phyloP scores from a whole-genome alignment of 2,329 filamentous ascomycete genomes.

The Curvularia hawaiiensis region DNA sequence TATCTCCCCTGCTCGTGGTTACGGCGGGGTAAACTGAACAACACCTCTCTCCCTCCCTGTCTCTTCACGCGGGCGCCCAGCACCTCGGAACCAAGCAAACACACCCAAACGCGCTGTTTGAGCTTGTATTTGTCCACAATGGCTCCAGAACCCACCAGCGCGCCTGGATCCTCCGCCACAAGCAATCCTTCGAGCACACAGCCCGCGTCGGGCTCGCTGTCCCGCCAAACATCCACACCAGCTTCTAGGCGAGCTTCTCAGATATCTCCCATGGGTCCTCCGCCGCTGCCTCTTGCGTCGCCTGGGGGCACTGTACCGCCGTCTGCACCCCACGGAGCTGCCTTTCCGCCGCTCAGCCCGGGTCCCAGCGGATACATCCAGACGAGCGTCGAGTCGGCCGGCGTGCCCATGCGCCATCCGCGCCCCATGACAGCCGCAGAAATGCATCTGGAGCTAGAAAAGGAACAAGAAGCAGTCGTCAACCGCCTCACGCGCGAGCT shows the following conservation, averaged over 20 bases:
- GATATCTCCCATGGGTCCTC: constrained; percentile 53
- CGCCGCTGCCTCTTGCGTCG: constrained; percentile 49
- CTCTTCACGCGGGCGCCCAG: neutral
- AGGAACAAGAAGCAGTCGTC: constrained; percentile 93
- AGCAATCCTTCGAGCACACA: constrained; percentile 25
- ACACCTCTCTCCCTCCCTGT: neutral
- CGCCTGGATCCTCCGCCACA: constrained; percentile 47
- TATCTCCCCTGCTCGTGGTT: constrained; percentile 2
- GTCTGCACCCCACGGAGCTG: constrained; percentile 33
- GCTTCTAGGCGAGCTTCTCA: constrained; percentile 47
- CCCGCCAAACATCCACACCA: constrained; percentile 31
- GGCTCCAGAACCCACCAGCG: constrained; percentile 56
- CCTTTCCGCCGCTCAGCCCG: constrained; percentile 47
- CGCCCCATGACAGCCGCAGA: constrained; percentile 87
- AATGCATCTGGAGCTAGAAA: constrained; percentile 86
- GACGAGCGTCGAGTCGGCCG: constrained; percentile 51
- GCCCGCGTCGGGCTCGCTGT: constrained; percentile 34
- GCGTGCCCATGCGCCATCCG: constrained; percentile 79
- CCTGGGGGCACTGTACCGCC: constrained; percentile 35
- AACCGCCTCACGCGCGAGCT: constrained; percentile 93
- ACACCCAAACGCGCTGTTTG: constrained; percentile 16
- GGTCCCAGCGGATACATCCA: constrained; percentile 28
- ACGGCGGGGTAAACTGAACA: constrained; percentile 14
- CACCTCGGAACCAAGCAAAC: constrained; percentile 4
- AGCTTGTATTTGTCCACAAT: constrained; percentile 38